Evolutionary conservation across 2,329 filamentous ascomycete species (phyloP), one percentile per base, ranked within the genome.

Genomic region (Microsporum ferrugineum): DNA sequence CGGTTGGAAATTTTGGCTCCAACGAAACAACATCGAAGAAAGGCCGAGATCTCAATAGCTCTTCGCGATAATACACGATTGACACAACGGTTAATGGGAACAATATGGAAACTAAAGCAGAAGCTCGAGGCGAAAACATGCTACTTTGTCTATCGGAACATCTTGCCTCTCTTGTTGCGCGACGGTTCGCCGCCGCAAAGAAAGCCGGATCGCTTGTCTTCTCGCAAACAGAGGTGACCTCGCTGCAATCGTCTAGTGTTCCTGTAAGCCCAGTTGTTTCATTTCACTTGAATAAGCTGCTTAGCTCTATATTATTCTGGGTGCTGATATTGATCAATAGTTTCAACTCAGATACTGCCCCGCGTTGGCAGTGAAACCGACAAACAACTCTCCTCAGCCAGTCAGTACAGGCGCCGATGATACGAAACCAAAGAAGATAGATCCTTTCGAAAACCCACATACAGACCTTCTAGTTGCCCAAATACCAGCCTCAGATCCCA

Each of bases 321-420:
- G 53, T 29, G 53, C 17, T 58, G 5, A 41, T 36, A 41, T 43
- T 59, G 43, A 58, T 58, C 4, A 39, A 29, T 59, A 79, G 77
- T 78, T 76, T 61, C 77, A 79, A 73, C 69, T 79, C 7, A 74
- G 77, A 62, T 79, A 78, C 63, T 79, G 77, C 61, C 77, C 77
- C 2, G 75, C 77, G 0, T 72, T 79, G n/a, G 72, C 74, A 31
- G 75, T 76, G 63, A 79, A 79, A 63, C 73, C 76, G 10, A 62
- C 68, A 29, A 53, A 17, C 5, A 31, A 67, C 27, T 60, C 61
- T 2, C 63, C 66, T 47, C 58, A 56, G 17, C 68, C 68, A 1
- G 31, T n/a, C 34, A 61, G 27, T 14, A 47, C 65, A 12, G 31
- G 41, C 8, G 29, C 62, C 3, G 51, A 59, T 10, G 43, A 58